These are phyloP conservation scores for Clonostachys chloroleuca DNA, from an alignment of 2,329 filamentous ascomycete genomes.

Conservation along the genomic window DNA sequence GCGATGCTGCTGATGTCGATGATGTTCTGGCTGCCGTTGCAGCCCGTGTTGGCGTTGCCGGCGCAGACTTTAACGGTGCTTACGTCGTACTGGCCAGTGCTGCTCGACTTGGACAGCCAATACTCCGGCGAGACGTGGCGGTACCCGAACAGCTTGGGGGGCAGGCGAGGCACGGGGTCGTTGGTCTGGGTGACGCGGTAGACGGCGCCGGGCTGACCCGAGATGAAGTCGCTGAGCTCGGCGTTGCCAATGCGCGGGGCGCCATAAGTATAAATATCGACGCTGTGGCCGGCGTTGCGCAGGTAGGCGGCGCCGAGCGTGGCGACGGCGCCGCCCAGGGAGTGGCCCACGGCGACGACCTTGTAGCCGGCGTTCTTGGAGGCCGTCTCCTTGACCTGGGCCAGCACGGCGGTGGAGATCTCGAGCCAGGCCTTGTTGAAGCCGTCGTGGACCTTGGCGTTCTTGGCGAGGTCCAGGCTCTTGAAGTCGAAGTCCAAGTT, in stretches of 20 bases:
- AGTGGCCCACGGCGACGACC: conserved; percentile 62
- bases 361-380: conserved; percentile 43
- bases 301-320: conserved; percentile 55
- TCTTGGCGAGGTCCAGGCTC: conserved; percentile 20
- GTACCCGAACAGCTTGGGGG: conserved; percentile 56
- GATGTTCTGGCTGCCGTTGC: conserved; percentile 39
- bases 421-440: conserved; percentile 58
- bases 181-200: conserved; percentile 63
- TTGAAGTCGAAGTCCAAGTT: conserved; percentile 32
- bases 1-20: no score
- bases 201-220: conserved; percentile 42
- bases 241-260: conserved; percentile 61
- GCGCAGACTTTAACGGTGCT: conserved; percentile 39
- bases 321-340: conserved; percentile 62
- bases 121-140: conserved; percentile 67
- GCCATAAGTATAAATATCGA: conserved; percentile 63
- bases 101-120: conserved; percentile 43
- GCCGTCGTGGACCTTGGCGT: conserved; percentile 51
- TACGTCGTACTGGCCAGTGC: conserved; percentile 26
- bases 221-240: conserved; percentile 48
- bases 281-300: conserved; percentile 35
- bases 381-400: conserved; percentile 36
- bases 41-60: conserved; percentile 39
- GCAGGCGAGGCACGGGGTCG: conserved; percentile 66
- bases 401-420: conserved; percentile 33